Evolutionary conservation across 345 rosid species (phyloP).

Genomic region (Eucalyptus guilfoylei): DNA sequence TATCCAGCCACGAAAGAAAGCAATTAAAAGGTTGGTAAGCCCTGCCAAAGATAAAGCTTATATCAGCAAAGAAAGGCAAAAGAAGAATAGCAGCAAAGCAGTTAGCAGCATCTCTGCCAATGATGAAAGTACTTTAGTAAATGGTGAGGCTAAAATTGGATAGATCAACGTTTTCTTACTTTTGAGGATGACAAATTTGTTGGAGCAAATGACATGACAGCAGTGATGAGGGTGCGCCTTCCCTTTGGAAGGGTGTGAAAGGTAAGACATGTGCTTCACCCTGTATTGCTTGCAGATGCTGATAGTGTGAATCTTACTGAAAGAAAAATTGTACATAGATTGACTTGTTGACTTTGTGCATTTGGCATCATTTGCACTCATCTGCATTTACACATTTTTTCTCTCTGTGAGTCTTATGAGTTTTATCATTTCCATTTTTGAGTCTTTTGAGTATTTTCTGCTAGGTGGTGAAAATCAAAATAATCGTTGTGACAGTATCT

Average conservation of each 20-base stretch:
- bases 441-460: neutral
- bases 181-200: neutral
- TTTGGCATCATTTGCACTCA: neutral
- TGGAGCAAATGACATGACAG: neutral
- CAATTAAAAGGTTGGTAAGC: conserved; percentile 28
- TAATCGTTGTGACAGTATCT: neutral
- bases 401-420: neutral
- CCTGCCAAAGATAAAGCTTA: conserved; percentile 24
- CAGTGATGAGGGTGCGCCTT: neutral
- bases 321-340: neutral
- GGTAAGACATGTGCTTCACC: neutral
- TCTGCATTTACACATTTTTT: neutral
- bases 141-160: conserved; percentile 55
- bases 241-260: neutral
- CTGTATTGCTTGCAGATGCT: neutral
- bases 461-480: neutral
- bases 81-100: conserved; percentile 18
- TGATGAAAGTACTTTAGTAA: conserved; percentile 38
- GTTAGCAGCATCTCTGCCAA: conserved; percentile 19
- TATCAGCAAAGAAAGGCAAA: conserved; percentile 18
- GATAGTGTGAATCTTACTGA: neutral
- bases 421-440: neutral
- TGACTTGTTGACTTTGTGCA: neutral
- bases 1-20: conserved; percentile 39
- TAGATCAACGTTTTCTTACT: neutral